phyloP scores from a whole-genome alignment of 139 green algal genomes.

The Asterochloris sp. region DNA sequence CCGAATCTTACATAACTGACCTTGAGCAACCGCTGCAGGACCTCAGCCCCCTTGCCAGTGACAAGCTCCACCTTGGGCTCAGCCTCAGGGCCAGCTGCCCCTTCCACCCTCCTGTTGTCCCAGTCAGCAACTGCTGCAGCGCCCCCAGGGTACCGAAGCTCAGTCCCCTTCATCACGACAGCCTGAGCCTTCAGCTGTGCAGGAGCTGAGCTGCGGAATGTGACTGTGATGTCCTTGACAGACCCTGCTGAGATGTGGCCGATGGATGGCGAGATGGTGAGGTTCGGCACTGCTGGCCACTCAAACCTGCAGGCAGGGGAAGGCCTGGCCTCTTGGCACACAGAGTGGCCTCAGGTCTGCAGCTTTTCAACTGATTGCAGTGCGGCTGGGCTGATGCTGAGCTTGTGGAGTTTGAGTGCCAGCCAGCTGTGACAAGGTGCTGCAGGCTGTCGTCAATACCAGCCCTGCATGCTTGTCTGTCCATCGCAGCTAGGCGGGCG shows the following conservation, averaged over 20 bases:
- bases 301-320: conserved; percentile 37
- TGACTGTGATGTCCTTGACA: conserved; percentile 58
- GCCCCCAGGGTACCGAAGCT: not conserved
- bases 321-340: not conserved
- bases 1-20: not conserved
- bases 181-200: conserved; percentile 46
- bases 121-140: conserved; percentile 2
- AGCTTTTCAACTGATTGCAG: not conserved
- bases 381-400: not conserved
- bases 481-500: not conserved
- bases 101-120: conserved; percentile 3
- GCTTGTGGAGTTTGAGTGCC: not conserved
- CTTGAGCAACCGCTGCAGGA: conserved; percentile 9
- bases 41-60: not conserved
- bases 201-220: conserved; percentile 40
- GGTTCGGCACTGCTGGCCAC: conserved; percentile 41
- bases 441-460: not conserved
- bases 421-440: not conserved
- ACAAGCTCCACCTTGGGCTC: conserved; percentile 20
- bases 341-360: not conserved
- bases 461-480: not conserved
- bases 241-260: conserved; percentile 60
- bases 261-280: conserved; percentile 53
- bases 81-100: not conserved
- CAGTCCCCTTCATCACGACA: conserved; percentile 17